Base-by-base conservation (phyloP, 2,329 filamentous ascomycete species). In the Rasamsonia emersonii region DNA sequence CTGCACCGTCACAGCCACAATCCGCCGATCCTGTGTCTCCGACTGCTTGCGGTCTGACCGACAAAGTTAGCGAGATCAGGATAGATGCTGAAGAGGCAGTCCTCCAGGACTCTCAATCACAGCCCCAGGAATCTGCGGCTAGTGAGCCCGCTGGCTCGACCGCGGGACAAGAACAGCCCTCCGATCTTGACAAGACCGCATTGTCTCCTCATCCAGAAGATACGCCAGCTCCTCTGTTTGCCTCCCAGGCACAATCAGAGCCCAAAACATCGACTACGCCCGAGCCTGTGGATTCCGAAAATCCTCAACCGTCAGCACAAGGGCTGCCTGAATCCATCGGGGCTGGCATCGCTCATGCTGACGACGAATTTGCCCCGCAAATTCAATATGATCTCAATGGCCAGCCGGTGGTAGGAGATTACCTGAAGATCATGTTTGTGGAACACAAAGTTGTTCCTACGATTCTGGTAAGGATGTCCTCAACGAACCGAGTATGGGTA, bases 341-440 rank as follows among this genome's bases (percentile, higher is more conserved):
- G 5, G 30, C 29, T 21, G 25, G 18, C 4, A 39, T 40, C 5
- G 46, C 42, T 30, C 44, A 52, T n/a, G 35, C 40, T 9, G 47
- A 44, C 4, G 47, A 51, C 17, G 45, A 50, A 18, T 33, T 44
- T 25, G 37, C 44, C 24, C 44, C 49, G 14, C 62, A 67, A 15
- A 71, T 75, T 36, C 75, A 79, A 41, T 62, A 69, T 10, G 76
- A 79, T 42, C 54, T 67, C 17, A 71, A 79, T 44, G 75, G 76
- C 5, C 70, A 73, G 18, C 83, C 86, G 3, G 86, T 98, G 14
- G 91, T 98, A 8, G 91, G 91, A 31, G 91, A 98, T 57, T 83
- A 81, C 49, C 67, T 98, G 38, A 98, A 98, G 65, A 88, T 91
- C 59, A 86, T 89, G 62, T 96, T 98, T 63, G 88, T 96, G 15